These are phyloP conservation scores for Nothophaeocryptopus gaeumannii DNA, from an alignment of 2,329 filamentous ascomycete genomes.

Conservation along the genomic window DNA sequence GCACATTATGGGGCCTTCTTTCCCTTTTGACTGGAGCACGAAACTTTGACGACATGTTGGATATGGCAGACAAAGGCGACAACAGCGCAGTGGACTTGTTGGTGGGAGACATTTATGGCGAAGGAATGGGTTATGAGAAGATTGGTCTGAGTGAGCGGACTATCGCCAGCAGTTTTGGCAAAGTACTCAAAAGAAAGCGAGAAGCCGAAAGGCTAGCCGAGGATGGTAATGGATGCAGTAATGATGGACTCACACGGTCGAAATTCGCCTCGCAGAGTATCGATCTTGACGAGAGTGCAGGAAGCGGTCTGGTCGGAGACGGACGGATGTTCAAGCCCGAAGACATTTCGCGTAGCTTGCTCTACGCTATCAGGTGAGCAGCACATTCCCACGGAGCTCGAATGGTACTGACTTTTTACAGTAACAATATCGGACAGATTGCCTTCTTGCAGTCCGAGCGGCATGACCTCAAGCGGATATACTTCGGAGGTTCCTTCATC, in stretches of 20 bases:
- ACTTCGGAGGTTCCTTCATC: constrained; percentile 97
- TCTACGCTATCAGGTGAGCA: constrained; percentile 76
- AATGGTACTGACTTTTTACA: constrained; percentile 41
- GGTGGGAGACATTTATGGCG: constrained; percentile 97
- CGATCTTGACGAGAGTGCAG: constrained; percentile 32
- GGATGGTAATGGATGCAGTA: constrained; percentile 61
- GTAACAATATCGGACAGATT: constrained; percentile 97
- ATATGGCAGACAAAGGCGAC: constrained; percentile 84
- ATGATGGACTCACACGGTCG: constrained; percentile 46
- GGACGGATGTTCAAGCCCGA: constrained; percentile 66
- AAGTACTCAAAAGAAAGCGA: constrained; percentile 90
- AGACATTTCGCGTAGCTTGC: constrained; percentile 84
- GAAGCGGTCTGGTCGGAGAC: constrained; percentile 36
- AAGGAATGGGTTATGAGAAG: constrained; percentile 91
- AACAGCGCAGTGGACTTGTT: constrained; percentile 94
- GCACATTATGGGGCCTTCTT: constrained; percentile 94
- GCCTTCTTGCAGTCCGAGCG: constrained; percentile 96
- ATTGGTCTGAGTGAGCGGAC: constrained; percentile 94
- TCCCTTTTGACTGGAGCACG: constrained; percentile 88
- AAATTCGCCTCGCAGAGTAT: constrained; percentile 22
- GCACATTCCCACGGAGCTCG: no score
- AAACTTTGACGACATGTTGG: constrained; percentile 97
- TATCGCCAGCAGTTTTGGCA: constrained; percentile 94
- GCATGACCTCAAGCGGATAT: constrained; percentile 85
- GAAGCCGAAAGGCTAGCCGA: constrained; percentile 77